phyloP scores from a whole-genome alignment of 2,329 filamentous ascomycete species.

The Teratosphaeria zuluensis region DNA sequence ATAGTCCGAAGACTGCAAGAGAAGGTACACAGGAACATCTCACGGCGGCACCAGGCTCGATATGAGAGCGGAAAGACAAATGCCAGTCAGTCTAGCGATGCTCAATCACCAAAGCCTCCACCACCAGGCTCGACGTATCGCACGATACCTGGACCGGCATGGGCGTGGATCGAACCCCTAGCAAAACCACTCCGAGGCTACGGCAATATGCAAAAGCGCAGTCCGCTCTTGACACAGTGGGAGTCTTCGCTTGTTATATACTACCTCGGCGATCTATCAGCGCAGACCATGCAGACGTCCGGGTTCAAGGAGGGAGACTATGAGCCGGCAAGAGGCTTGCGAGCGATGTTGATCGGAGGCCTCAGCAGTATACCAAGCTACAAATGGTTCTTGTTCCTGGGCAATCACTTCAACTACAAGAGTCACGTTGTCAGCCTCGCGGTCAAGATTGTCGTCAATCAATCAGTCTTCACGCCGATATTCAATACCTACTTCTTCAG shows the following conservation, averaged over 20 bases:
- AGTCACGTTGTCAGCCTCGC: constrained; percentile 61
- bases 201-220: constrained; percentile 57
- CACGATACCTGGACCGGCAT: constrained; percentile 34
- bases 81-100: constrained; percentile 1
- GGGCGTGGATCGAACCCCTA: constrained; percentile 39
- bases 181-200: constrained; percentile 47
- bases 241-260: constrained; percentile 69
- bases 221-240: constrained; percentile 73
- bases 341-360: constrained; percentile 66
- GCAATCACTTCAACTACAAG: constrained; percentile 72
- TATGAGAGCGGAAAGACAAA: constrained; percentile 11
- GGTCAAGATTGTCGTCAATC: constrained; percentile 72
- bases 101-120: not conserved
- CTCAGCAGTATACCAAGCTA: constrained; percentile 68
- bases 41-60: constrained; percentile 16
- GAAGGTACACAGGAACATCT: constrained; percentile 23
- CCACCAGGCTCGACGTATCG: constrained; percentile 7
- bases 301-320: constrained; percentile 39
- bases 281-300: constrained; percentile 52
- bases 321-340: constrained; percentile 56
- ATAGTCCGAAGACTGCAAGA: constrained; percentile 23
- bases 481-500: constrained; percentile 45
- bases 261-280: constrained; percentile 64
- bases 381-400: constrained; percentile 74
- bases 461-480: constrained; percentile 65